Percentiles rank a stretch among this genome's conserved stretches.
phyloP scores from a whole-genome alignment of 768 basidiomycete genomes.

The Mycena crocata region DNA sequence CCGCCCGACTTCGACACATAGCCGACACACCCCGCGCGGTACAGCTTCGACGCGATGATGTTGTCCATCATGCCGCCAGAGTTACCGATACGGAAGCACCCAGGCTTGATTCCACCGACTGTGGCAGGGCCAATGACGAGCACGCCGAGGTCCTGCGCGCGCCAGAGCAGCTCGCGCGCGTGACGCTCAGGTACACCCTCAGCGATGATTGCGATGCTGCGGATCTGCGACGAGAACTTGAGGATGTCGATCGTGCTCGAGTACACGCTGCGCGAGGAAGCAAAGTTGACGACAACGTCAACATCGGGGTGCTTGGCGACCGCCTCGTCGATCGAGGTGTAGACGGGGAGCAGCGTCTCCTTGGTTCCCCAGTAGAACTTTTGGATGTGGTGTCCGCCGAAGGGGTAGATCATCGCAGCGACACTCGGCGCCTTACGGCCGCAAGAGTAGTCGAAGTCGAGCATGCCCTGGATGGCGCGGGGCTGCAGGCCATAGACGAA shows the following conservation, averaged over 20 bases:
- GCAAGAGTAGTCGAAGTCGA: slow-evolving; percentile 99
- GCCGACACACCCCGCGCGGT: slow-evolving; percentile 96
- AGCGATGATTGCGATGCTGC: slow-evolving; percentile 90
- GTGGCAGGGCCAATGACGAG: slow-evolving; percentile 96
- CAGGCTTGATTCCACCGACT: slow-evolving; percentile 99
- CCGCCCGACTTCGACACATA: slow-evolving; percentile 99
- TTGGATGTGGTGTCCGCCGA: slow-evolving; percentile 99
- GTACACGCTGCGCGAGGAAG: slow-evolving; percentile 93
- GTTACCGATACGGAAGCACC: slow-evolving; percentile 99
- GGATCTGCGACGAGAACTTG: slow-evolving; percentile 61
- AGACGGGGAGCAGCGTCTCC: slow-evolving; percentile 98
- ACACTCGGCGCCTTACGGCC: slow-evolving; percentile 91
- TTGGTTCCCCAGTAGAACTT: slow-evolving; percentile 99
- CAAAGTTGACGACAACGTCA: slow-evolving; percentile 99
- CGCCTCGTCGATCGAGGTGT: slow-evolving; percentile 92
- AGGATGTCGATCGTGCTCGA: slow-evolving; percentile 94
- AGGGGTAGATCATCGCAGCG: slow-evolving; percentile 99
- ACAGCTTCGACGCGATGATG: slow-evolving; percentile 98
- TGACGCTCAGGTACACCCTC: slow-evolving; percentile 99
- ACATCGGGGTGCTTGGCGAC: slow-evolving; percentile 95
- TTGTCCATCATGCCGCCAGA: slow-evolving; percentile 99
- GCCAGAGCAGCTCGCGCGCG: slow-evolving; percentile 94
- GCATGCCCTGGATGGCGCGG: slow-evolving; percentile 95
- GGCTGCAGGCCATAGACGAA: slow-evolving; percentile 99
- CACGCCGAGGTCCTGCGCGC: slow-evolving; percentile 86